phyloP scores from a whole-genome alignment of 192 early-diverging fungal species.

The Helicostylum pulchrum region DNA sequence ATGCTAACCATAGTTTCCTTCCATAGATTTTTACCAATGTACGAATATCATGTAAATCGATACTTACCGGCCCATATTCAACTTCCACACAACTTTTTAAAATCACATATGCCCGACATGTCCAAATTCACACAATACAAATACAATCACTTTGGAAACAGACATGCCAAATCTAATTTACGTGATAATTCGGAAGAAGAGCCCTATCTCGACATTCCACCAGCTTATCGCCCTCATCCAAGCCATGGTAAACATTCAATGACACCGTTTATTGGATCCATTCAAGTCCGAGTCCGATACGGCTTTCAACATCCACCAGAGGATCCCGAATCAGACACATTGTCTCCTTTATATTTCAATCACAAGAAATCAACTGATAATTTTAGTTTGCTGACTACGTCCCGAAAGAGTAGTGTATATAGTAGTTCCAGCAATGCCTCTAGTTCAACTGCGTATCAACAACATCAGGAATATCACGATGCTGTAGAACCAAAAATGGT shows the following conservation, averaged over 20 bases:
- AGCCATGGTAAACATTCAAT: constrained; percentile 31
- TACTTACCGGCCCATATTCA: constrained; percentile 33
- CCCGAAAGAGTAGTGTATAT: background rate
- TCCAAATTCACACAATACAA: constrained; percentile 7
- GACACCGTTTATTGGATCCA: constrained; percentile 31
- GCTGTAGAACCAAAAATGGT: constrained; percentile 17
- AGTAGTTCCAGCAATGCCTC: constrained; percentile 3
- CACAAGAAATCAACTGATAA: constrained; percentile 4
- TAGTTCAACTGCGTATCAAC: background rate
- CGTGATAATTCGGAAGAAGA: background rate
- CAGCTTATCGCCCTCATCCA: constrained; percentile 15
- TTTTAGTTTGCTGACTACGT: background rate
- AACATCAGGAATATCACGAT: constrained; percentile 2
- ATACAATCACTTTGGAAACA: background rate
- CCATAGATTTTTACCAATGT: constrained; percentile 36
- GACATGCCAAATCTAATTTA: background rate
- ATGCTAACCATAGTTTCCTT: background rate
- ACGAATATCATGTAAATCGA: constrained; percentile 33
- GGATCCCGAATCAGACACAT: constrained; percentile 9
- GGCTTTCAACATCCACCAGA: constrained; percentile 28
- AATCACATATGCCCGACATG: constrained; percentile 28
- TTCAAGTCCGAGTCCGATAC: constrained; percentile 35
- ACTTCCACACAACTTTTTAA: constrained; percentile 33
- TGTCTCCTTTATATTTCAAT: constrained; percentile 21
- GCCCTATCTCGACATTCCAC: background rate